Evolutionary conservation across 139 green algal species (phyloP), one percentile per base, ranked within the genome.

Genomic region (Coelastrella sp.): DNA sequence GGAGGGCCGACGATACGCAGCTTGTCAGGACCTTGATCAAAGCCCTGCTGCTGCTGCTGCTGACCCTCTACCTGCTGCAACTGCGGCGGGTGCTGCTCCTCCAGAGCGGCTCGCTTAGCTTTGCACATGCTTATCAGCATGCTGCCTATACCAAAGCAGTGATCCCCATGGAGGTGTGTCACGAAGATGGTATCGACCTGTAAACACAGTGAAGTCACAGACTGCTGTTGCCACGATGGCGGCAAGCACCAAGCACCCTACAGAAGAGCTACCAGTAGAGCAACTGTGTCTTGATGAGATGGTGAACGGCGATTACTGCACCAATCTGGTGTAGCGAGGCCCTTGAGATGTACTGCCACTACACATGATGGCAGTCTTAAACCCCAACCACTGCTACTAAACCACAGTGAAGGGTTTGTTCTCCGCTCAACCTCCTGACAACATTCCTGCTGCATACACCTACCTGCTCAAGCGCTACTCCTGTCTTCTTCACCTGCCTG

Each of bases 151-250:
- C 97, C 97, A 80, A 98, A 99, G 91, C 94, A 96, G 90, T 99
- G 97, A 91, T 99, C 97, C 23, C 97, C 97, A 87, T 99, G 97
- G 60, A 98, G 78, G 93, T 99, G 97, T 5, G 96, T 99, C 75
- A 99, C 93, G 76, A 96, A 96, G 51, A 99, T 91, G 17, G 84
- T 91, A 32, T 79, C 73, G 45, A 88, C 73, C 83, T 87, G 66
- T 19, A 27, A 5, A n/a, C 6, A 5, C 27, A 27, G 30, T 21
- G 30, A 21, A 13, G 45, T 57, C 15, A 13, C 15, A 2, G 45
- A 13, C 45, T 57, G 45, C n/a, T n/a, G n/a, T n/a, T n/a, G n/a
- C n/a, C n/a, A n/a, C n/a, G n/a, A n/a, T n/a, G n/a, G n/a, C n/a
- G n/a, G n/a, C n/a, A n/a, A n/a, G n/a, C n/a, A n/a, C n/a, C n/a